Evolutionary conservation across 2,329 filamentous ascomycete species (phyloP).

Genomic region (Aspergillus transmontanensis): DNA sequence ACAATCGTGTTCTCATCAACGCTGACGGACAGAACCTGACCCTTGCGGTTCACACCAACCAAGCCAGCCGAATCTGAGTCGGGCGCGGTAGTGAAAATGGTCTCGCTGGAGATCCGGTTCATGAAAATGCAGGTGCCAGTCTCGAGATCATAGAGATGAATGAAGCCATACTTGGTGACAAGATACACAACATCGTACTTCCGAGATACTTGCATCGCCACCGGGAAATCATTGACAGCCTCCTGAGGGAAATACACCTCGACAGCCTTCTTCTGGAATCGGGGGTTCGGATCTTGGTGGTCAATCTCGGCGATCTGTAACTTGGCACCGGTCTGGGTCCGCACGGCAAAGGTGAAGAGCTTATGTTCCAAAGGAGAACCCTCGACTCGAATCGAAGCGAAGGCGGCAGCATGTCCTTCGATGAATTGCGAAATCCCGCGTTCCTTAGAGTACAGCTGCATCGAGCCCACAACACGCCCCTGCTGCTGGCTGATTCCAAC

Average conservation of each 20-base stretch:
- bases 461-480: constrained; percentile 89
- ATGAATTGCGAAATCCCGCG: constrained; percentile 97
- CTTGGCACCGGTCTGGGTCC: constrained; percentile 86
- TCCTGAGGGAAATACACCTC: constrained; percentile 98
- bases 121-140: constrained; percentile 96
- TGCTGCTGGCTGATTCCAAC: constrained; percentile 94
- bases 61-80: constrained; percentile 86
- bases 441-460: constrained; percentile 97
- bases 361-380: constrained; percentile 89
- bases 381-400: constrained; percentile 85
- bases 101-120: constrained; percentile 99
- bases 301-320: constrained; percentile 98
- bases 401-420: constrained; percentile 93
- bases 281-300: constrained; percentile 83
- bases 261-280: constrained; percentile 92
- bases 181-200: constrained; percentile 97
- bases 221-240: constrained; percentile 94
- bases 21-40: constrained; percentile 90
- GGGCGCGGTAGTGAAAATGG: constrained; percentile 90
- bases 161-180: constrained; percentile 98
- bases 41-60: constrained; percentile 94
- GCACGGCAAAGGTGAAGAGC: constrained; percentile 94
- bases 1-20: constrained; percentile 91
- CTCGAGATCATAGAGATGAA: constrained; percentile 97
- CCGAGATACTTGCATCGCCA: constrained; percentile 94